phyloP scores from a whole-genome alignment of 2,329 filamentous ascomycete genomes.

The Clonostachys solani region DNA sequence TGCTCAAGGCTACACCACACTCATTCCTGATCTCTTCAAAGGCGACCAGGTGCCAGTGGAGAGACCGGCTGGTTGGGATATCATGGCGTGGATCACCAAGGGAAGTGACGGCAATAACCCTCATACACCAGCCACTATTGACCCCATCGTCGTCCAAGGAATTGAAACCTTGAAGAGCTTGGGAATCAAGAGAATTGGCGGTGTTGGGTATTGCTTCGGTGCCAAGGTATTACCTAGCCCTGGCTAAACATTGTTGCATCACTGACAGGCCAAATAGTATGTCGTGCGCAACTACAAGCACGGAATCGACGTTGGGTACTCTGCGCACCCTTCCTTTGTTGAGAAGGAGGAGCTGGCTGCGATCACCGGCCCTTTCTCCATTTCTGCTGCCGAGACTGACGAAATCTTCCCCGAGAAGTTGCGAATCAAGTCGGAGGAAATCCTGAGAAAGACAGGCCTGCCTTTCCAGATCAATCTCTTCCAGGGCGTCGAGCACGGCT shows the following conservation, averaged over 20 bases:
- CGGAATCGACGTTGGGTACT: slow-evolving; percentile 53
- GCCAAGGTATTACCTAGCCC: slow-evolving; percentile 38
- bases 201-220: slow-evolving; percentile 63
- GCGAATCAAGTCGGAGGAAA: slow-evolving; percentile 53
- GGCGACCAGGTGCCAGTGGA: slow-evolving; percentile 23
- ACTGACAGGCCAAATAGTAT: slow-evolving; percentile 39
- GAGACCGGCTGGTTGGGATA: slow-evolving; percentile 16
- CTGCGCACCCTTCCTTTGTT: slow-evolving; percentile 62
- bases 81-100: slow-evolving; percentile 25
- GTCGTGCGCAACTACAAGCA: slow-evolving; percentile 61
- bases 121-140: slow-evolving; percentile 22
- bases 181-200: slow-evolving; percentile 48
- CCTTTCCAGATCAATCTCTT: slow-evolving; percentile 70
- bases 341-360: slow-evolving; percentile 53
- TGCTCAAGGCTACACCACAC: slow-evolving; percentile 28
- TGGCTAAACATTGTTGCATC: slow-evolving; percentile 39
- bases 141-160: slow-evolving; percentile 23
- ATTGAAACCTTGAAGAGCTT: slow-evolving; percentile 52
- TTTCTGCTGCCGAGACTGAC: slow-evolving; percentile 62
- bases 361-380: slow-evolving; percentile 51
- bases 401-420: slow-evolving; percentile 50
- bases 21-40: slow-evolving; percentile 31
- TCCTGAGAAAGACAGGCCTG: slow-evolving; percentile 45
- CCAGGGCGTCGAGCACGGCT: slow-evolving; percentile 67
- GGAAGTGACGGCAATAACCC: slow-evolving; percentile 44